Evolutionary conservation across 139 green algal genomes (phyloP).

Genomic region (Spirogloea muscicola): DNA sequence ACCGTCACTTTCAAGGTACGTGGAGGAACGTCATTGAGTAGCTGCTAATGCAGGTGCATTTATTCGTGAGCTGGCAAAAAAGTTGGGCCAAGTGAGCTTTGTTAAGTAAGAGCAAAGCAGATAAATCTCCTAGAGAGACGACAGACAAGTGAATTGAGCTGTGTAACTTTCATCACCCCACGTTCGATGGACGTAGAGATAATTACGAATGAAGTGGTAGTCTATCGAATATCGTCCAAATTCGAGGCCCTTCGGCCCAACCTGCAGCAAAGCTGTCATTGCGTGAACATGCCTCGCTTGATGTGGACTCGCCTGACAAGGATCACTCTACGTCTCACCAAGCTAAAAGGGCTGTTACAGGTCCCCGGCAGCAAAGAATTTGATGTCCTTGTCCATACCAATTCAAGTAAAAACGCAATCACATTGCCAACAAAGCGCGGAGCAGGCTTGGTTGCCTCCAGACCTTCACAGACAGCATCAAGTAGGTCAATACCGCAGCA

Average conservation of each 20-base stretch:
- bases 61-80: neutral
- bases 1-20: too few relatives aligned
- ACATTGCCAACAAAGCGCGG: constrained; percentile 65
- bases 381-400: too few relatives aligned
- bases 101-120: constrained; percentile 3
- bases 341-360: too few relatives aligned
- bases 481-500: too few relatives aligned
- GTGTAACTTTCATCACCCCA: constrained; percentile 34
- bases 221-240: constrained; percentile 94
- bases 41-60: neutral
- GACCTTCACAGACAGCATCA: too few relatives aligned
- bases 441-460: constrained; percentile 58
- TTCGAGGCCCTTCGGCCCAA: constrained; percentile 91
- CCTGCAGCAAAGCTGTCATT: constrained; percentile 10
- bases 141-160: neutral
- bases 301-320: too few relatives aligned
- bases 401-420: constrained; percentile 52
- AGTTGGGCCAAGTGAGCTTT: neutral
- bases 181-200: constrained; percentile 69
- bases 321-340: too few relatives aligned
- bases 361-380: too few relatives aligned
- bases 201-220: constrained; percentile 96
- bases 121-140: constrained; percentile 4
- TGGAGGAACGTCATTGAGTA: neutral
- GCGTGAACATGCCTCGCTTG: too few relatives aligned